Conservation (phyloP, 2,329 filamentous ascomycete species). For the Thielaviopsis ethacetica region DNA sequence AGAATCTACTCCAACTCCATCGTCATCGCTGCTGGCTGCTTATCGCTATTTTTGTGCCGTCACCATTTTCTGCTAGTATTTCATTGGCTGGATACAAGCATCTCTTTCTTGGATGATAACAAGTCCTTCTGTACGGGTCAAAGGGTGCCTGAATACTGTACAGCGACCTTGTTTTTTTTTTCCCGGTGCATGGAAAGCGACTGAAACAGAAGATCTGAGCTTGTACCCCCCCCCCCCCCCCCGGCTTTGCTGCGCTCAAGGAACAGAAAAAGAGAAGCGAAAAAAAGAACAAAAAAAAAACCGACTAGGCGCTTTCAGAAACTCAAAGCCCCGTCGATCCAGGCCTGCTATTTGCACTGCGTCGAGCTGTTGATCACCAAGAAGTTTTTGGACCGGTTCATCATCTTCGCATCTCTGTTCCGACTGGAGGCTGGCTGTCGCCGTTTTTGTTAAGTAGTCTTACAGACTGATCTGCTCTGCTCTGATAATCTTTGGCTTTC, state of each 20-base stretch:
- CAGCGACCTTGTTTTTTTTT: background rate
- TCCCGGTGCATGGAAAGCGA: background rate
- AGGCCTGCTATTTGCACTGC: background rate
- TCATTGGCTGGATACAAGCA: background rate
- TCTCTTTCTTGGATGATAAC: background rate
- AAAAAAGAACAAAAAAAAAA: background rate
- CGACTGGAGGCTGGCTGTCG: background rate
- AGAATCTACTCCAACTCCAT: too few relatives aligned
- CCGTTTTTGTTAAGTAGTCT: background rate
- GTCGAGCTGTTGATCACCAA: background rate
- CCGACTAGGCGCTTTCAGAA: background rate
- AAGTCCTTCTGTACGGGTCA: background rate
- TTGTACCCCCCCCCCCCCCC: too few relatives aligned
- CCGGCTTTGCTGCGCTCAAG: background rate
- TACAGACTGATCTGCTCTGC: background rate
- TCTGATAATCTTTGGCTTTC: background rate
- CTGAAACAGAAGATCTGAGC: background rate
- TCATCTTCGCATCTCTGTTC: background rate
- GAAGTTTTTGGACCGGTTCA: background rate
- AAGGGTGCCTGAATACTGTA: background rate
- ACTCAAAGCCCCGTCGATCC: background rate
- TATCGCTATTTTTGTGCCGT: background rate
- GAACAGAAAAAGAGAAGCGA: background rate
- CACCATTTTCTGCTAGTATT: background rate
- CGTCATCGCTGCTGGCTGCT: too few relatives aligned